A percentile compares a stretch with the other conserved stretches of the same genome.
These are phyloP conservation scores for Yarrowia bubula DNA, from an alignment of 805 yeast species.

Conservation along the genomic window DNA sequence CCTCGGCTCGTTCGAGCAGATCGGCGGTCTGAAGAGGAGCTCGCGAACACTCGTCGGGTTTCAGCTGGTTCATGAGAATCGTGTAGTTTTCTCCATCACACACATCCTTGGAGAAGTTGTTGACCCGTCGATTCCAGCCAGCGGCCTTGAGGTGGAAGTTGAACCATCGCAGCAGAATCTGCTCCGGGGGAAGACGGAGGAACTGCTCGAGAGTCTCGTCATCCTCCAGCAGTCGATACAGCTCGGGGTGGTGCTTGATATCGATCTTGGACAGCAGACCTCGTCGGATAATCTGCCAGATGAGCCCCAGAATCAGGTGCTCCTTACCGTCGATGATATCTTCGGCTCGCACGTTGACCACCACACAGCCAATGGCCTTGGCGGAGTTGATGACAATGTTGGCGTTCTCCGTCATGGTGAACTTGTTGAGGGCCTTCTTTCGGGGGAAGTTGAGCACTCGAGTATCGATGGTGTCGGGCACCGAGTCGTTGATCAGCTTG, in stretches of 20 bases:
- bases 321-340: constrained; percentile 96
- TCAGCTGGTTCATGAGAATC: constrained; percentile 80
- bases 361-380: constrained; percentile 97
- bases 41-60: constrained; percentile 76
- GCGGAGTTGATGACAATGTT: constrained; percentile 98
- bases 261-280: constrained; percentile 93
- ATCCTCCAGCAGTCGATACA: constrained; percentile 89
- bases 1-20: constrained; percentile 78
- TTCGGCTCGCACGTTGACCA: constrained; percentile 95
- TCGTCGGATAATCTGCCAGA: constrained; percentile 98
- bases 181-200: constrained; percentile 95
- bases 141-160: constrained; percentile 94
- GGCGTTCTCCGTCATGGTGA: constrained; percentile 95
- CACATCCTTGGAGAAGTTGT: constrained; percentile 83
- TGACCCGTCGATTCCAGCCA: constrained; percentile 78
- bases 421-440: constrained; percentile 78
- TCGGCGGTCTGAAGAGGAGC: constrained; percentile 79
- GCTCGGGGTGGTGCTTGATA: constrained; percentile 92
- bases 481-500: constrained; percentile 93
- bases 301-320: constrained; percentile 88
- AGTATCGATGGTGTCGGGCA: constrained; percentile 96
- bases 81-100: constrained; percentile 96
- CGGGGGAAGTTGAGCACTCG: constrained; percentile 91
- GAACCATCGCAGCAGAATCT: constrained; percentile 94
- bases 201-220: constrained; percentile 98